Evolutionary conservation across 805 yeast species (phyloP).

Genomic region (Isabelozyma gotoi): DNA sequence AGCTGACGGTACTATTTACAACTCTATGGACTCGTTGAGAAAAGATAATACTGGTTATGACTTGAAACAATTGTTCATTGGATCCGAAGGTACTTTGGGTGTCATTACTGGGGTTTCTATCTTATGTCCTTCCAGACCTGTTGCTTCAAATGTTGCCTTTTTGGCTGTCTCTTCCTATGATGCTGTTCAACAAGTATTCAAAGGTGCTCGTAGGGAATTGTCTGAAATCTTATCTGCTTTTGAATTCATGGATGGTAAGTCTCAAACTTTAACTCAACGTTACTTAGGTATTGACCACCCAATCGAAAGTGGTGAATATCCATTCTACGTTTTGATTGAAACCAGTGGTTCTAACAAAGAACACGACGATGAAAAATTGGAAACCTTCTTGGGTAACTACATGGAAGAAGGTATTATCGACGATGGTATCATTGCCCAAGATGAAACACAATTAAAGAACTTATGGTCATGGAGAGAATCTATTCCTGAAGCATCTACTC

Average conservation of each 20-base stretch:
- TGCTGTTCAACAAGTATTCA: conserved; percentile 80
- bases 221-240: conserved; percentile 88
- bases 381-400: conserved; percentile 74
- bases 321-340: conserved; percentile 89
- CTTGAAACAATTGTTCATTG: conserved; percentile 87
- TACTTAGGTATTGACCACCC: conserved; percentile 70
- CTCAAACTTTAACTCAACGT: conserved; percentile 61
- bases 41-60: conserved; percentile 97
- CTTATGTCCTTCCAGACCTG: conserved; percentile 86
- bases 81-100: conserved; percentile 92
- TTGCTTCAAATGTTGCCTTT: conserved; percentile 82
- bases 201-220: conserved; percentile 72
- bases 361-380: conserved; percentile 90
- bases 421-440: conserved; percentile 97
- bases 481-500: conserved; percentile 84
- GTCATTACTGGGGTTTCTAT: conserved; percentile 87
- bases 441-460: conserved; percentile 77
- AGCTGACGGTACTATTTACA: conserved; percentile 80
- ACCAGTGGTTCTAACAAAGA: conserved; percentile 94
- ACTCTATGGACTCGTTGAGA: conserved; percentile 81
- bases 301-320: conserved; percentile 70
- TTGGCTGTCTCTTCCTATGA: conserved; percentile 80
- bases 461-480: conserved; percentile 97
- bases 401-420: conserved; percentile 81
- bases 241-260: conserved; percentile 85